A percentile compares a stretch with the other conserved stretches of the same genome.
Evolutionary conservation across 495 filamentous ascomycete genomes (phyloP).

Genomic region (Tuber calosporum): DNA sequence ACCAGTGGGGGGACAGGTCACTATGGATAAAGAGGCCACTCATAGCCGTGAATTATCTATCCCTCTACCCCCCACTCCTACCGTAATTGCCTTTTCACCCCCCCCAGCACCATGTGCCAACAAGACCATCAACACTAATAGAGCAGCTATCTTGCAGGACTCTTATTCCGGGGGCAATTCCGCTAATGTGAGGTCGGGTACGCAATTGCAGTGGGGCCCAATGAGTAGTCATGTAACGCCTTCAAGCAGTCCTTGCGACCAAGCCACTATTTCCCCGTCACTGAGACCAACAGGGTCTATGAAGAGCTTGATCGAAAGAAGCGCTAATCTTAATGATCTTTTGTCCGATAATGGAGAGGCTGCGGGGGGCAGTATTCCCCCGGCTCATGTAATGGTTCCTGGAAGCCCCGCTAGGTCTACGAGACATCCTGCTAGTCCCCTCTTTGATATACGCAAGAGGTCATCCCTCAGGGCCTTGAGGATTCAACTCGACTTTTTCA

Average conservation of each 20-base stretch:
- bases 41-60: neutral
- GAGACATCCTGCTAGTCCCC: neutral
- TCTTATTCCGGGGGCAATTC: neutral
- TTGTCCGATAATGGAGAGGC: neutral
- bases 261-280: neutral
- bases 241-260: neutral
- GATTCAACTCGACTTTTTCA: neutral
- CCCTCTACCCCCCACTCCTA: neutral
- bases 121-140: neutral
- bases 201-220: neutral
- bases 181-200: neutral
- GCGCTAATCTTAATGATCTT: neutral
- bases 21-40: neutral
- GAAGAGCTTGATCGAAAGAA: neutral
- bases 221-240: accelerated
- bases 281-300: accelerated
- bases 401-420: accelerated
- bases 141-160: neutral
- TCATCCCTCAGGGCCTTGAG: neutral
- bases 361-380: neutral
- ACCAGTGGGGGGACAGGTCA: neutral
- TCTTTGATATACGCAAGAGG: neutral
- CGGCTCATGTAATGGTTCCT: neutral
- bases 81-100: neutral
- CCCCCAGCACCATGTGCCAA: too few relatives aligned